Conservation (phyloP, 169 alveolate genomes). For the Plasmodium yoelii region DNA sequence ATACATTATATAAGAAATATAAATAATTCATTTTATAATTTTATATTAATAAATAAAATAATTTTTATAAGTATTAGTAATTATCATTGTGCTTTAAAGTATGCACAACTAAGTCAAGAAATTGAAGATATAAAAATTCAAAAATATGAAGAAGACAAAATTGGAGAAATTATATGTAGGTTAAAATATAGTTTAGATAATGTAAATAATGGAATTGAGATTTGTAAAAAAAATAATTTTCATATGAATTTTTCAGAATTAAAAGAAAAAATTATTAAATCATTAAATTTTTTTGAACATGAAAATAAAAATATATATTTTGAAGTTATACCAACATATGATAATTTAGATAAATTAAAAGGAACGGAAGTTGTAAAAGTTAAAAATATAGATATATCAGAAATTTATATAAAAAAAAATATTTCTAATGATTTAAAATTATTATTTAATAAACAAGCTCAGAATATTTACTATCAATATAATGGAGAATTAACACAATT, state of each 20-base stretch:
- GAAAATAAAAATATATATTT: constrained; percentile 67
- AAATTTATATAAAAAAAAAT: constrained; percentile 39
- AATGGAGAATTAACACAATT: constrained; percentile 7
- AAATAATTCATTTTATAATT: constrained; percentile 42
- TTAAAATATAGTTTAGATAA: constrained; percentile 47
- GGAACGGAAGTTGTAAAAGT: constrained; percentile 50
- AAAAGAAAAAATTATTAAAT: constrained; percentile 21
- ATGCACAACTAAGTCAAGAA: constrained; percentile 22
- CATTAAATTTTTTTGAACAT: constrained; percentile 40
- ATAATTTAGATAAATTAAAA: constrained; percentile 17
- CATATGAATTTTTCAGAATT: constrained; percentile 15
- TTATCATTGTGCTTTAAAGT: constrained; percentile 52
- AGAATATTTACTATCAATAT: constrained; percentile 19
- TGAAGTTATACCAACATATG: constrained; percentile 65
- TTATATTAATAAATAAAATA: constrained; percentile 22
- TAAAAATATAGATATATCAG: constrained; percentile 34
- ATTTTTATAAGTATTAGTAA: constrained; percentile 56
- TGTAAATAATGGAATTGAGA: constrained; percentile 31
- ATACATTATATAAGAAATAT: constrained; percentile 42
- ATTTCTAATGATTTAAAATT: constrained; percentile 41
- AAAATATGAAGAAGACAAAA: constrained; percentile 57
- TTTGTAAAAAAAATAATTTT: constrained; percentile 36
- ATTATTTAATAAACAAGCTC: constrained; percentile 51
- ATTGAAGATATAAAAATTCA: constrained; percentile 20
- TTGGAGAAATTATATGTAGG: constrained; percentile 66